phyloP scores from a whole-genome alignment of 2,329 filamentous ascomycete species.

The Blastomyces parvus region DNA sequence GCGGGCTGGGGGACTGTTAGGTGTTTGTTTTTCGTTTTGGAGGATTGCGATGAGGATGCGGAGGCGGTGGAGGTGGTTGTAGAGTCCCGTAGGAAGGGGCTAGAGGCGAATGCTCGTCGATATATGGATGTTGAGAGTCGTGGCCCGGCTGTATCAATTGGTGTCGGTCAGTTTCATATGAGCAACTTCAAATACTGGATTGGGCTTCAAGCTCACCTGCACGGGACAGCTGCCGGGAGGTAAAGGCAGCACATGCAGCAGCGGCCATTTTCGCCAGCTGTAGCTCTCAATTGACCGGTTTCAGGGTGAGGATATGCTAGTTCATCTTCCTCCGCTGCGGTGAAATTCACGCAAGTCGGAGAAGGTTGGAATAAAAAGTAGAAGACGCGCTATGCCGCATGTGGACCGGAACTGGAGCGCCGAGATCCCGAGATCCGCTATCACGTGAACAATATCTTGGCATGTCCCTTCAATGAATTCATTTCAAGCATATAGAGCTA shows the following conservation, averaged over 20 bases:
- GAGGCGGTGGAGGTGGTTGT: background rate
- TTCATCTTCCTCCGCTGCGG: background rate
- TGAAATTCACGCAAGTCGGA: background rate
- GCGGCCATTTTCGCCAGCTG: constrained; percentile 26
- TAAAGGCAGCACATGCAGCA: constrained; percentile 31
- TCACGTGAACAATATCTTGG: background rate
- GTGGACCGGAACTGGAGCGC: background rate
- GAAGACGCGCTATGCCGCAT: background rate
- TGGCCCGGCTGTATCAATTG: constrained; percentile 9
- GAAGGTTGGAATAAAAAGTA: background rate
- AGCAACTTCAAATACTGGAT: background rate
- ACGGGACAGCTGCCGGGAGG: constrained; percentile 31
- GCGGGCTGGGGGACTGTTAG: constrained; percentile 21
- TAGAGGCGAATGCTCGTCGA: constrained; percentile 15
- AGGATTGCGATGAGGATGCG: background rate
- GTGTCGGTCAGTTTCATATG: background rate
- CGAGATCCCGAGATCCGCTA: background rate
- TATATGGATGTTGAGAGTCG: constrained; percentile 13
- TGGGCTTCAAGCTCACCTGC: constrained; percentile 22
- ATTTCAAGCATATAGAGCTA: too few species aligned
- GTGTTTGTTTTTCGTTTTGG: constrained; percentile 16
- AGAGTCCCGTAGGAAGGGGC: constrained; percentile 8
- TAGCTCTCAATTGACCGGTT: constrained; percentile 9
- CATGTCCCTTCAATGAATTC: background rate
- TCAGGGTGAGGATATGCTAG: background rate